Evolutionary conservation across 2,329 filamentous ascomycete species (phyloP).

Genomic region (Ceratocystis lukuohia): DNA sequence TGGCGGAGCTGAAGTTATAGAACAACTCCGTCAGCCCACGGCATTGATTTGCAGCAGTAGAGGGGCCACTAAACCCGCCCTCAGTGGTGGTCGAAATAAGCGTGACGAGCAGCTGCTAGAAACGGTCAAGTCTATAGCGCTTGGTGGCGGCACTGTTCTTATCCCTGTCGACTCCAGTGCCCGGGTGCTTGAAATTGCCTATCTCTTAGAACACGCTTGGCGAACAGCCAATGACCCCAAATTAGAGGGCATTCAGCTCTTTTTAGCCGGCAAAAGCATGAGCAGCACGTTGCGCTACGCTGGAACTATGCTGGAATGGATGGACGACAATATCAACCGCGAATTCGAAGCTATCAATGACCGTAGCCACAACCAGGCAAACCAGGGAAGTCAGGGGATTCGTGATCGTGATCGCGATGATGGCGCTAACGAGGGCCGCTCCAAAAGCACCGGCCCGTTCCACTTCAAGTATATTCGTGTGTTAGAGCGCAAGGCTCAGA

Average conservation of each 20-base stretch:
- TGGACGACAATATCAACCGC: conserved; percentile 88
- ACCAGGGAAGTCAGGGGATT: conserved; percentile 34
- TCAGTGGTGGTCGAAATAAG: conserved; percentile 60
- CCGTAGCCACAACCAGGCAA: conserved; percentile 26
- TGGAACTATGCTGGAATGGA: conserved; percentile 96
- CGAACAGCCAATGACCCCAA: conserved; percentile 47
- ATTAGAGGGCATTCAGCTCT: conserved; percentile 48
- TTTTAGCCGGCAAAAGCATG: conserved; percentile 73
- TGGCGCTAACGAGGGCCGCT: conserved; percentile 21
- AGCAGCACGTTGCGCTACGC: conserved; percentile 83
- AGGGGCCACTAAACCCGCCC: conserved; percentile 57
- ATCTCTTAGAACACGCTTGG: conserved; percentile 88
- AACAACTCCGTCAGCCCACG: conserved; percentile 84
- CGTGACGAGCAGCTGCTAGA: conserved; percentile 76
- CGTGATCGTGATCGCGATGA: conserved; percentile 26
- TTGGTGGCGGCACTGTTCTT: conserved; percentile 75
- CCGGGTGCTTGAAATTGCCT: conserved; percentile 82
- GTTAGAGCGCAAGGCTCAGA: conserved; percentile 66
- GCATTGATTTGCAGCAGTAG: conserved; percentile 85
- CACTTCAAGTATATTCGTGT: conserved; percentile 78
- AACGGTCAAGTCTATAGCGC: conserved; percentile 65
- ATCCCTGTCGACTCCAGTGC: conserved; percentile 93
- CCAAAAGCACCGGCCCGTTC: conserved; percentile 57
- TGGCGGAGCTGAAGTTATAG: conserved; percentile 79
- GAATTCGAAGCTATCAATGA: conserved; percentile 65